Evolutionary conservation across 1,139 yeast species (phyloP).

Genomic region (Pichia sp.): DNA sequence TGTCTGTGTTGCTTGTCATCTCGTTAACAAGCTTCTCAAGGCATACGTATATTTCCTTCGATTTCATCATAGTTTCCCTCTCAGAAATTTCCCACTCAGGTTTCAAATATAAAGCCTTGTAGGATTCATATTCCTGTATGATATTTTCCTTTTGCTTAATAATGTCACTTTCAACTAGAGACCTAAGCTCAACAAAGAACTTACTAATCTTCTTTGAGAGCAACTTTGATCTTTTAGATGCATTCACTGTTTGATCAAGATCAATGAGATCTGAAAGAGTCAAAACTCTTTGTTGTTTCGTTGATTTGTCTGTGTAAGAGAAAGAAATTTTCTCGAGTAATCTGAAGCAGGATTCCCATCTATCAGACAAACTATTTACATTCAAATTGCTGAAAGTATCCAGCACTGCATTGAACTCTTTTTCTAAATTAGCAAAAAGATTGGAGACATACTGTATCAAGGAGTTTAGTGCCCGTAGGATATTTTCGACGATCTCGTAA

Average conservation of each 20-base stretch:
- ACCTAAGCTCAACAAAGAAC: slow-evolving; percentile 28
- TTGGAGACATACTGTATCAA: slow-evolving; percentile 55
- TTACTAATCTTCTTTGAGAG: slow-evolving; percentile 29
- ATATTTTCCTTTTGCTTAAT: slow-evolving; percentile 23
- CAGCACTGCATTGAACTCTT: slow-evolving; percentile 46
- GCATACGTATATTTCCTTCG: slow-evolving; percentile 21
- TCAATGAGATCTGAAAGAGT: slow-evolving; percentile 32
- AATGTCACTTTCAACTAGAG: slow-evolving; percentile 31
- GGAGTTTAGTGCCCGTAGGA: slow-evolving; percentile 52
- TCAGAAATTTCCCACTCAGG: slow-evolving; percentile 17
- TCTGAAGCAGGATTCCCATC: slow-evolving; percentile 47
- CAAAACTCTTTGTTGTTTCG: slow-evolving; percentile 22
- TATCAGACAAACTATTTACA: slow-evolving; percentile 43
- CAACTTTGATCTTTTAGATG: slow-evolving; percentile 30
- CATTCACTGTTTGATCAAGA: slow-evolving; percentile 26
- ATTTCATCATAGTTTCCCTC: slow-evolving; percentile 18
- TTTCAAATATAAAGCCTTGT: slow-evolving; percentile 24
- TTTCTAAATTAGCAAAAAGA: slow-evolving; percentile 42
- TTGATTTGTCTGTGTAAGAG: slow-evolving; percentile 21
- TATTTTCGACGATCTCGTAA: slow-evolving; percentile 31
- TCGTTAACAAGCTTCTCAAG: slow-evolving; percentile 25
- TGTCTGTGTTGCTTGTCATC: slow-evolving; percentile 19
- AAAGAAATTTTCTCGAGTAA: slow-evolving; percentile 40
- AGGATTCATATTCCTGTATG: slow-evolving; percentile 26
- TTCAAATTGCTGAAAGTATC: slow-evolving; percentile 46